Evolutionary conservation across 2,329 filamentous ascomycete genomes (phyloP), one percentile per base, ranked within the genome.

Genomic region (Aureobasidium mangrovei): DNA sequence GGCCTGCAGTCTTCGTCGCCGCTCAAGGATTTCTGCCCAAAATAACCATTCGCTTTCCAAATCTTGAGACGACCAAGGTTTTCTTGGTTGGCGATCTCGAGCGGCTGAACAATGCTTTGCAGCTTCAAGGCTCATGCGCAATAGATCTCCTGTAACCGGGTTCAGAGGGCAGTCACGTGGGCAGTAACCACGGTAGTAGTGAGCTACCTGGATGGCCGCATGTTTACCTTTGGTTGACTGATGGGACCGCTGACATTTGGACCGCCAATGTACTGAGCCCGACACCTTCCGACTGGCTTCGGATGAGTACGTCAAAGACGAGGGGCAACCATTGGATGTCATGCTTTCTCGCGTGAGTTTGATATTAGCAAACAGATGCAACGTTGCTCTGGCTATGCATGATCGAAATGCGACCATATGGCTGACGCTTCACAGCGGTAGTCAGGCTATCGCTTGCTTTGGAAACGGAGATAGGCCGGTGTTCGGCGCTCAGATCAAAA

Each of bases 331-430:
- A 27, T 45, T 35, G 45, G 27, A 43, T 31, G 27, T 40, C 46
- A 24, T 29, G 35, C 27, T 40, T 29, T 18, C 35, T 26, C n/a
- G n/a, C 28, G 9, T 39, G 28, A 40, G 35, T 7, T 38, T 49
- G 46, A 39, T 40, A 39, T 26, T 32, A 40, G 35, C 24, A 49
- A 40, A 49, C 33, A 40, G 46, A 49, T 49, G 46, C n/a, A 40
- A 49, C 46, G 46, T 49, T 32, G 35, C 40, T 31, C 40, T 49
- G 46, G n/a, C 26, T 40, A 28, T 18, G 35, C 12, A 40, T 26
- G 27, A 40, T 31, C 18, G 26, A 35, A 38, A 33, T 38, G 38
- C 12, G 26, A 32, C 26, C 35, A 49, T 40, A 31, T 35, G 36
- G 18, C 18, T 18, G 26, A 7, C 36, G 35, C 36, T 49, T n/a